These are phyloP conservation scores for Brassica cretica DNA, from an alignment of 345 rosid genomes.

Conservation along the genomic window DNA sequence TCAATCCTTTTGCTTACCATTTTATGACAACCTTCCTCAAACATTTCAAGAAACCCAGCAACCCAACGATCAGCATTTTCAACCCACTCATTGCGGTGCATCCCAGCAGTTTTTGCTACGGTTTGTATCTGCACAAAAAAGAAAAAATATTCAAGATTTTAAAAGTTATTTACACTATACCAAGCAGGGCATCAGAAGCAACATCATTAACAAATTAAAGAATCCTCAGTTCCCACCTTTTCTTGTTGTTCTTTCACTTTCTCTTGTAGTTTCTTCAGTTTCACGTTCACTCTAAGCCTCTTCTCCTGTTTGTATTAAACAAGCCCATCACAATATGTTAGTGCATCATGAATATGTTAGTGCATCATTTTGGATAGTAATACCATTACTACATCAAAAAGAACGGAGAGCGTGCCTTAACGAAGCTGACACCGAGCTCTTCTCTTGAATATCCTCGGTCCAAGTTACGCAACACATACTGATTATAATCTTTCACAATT, in stretches of 20 bases:
- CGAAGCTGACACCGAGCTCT: slow-evolving; percentile 73
- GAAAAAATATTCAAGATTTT: not conserved
- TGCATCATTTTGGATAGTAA: not conserved
- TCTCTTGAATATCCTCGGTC: slow-evolving; percentile 71
- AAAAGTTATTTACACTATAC: not conserved
- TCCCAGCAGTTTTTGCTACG: slow-evolving; percentile 61
- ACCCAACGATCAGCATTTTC: slow-evolving; percentile 68
- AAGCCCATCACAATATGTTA: slow-evolving; percentile 15
- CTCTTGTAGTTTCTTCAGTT: slow-evolving; percentile 55
- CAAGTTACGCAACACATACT: slow-evolving; percentile 68
- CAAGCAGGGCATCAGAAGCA: not conserved
- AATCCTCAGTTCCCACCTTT: slow-evolving; percentile 31
- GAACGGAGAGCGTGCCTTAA: slow-evolving; percentile 46
- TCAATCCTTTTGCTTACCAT: slow-evolving; percentile 43
- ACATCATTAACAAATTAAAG: not conserved
- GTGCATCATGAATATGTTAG: not conserved
- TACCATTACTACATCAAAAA: slow-evolving; percentile 4
- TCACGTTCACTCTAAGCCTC: slow-evolving; percentile 64
- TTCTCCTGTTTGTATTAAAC: slow-evolving; percentile 50
- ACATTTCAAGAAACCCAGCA: slow-evolving; percentile 71
- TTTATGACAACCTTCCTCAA: slow-evolving; percentile 67
- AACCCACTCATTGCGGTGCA: slow-evolving; percentile 62
- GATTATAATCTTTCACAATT: slow-evolving; percentile 71
- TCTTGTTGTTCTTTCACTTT: slow-evolving; percentile 72
- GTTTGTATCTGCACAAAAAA: slow-evolving; percentile 50